These are phyloP conservation scores for Amauroascus niger DNA, from an alignment of 2,329 filamentous ascomycete genomes.

Conservation along the genomic window DNA sequence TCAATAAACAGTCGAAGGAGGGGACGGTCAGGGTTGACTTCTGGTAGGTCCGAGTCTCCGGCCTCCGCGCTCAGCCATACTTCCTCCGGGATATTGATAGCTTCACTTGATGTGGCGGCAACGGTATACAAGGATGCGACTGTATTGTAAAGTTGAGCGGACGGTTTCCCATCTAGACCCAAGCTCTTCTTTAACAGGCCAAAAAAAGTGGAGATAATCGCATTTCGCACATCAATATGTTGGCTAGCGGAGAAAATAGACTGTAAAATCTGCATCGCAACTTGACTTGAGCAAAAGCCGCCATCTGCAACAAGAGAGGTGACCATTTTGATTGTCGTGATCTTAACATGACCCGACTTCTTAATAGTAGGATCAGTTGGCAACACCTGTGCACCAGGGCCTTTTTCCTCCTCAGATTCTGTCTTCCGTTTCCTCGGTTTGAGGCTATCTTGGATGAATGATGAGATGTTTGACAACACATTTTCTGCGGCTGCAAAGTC, in stretches of 20 bases:
- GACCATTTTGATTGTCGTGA: constrained; percentile 19
- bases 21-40: constrained; percentile 11
- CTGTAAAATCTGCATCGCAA: constrained; percentile 9
- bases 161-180: background rate
- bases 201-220: constrained; percentile 13
- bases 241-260: constrained; percentile 9
- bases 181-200: constrained; percentile 8
- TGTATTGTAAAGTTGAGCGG: constrained; percentile 1
- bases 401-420: background rate
- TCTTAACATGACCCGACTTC: constrained; percentile 7
- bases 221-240: constrained; percentile 17
- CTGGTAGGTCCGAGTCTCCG: constrained; percentile 10
- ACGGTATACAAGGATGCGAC: constrained; percentile 7
- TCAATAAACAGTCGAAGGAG: constrained; percentile 13
- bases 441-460: constrained; percentile 9
- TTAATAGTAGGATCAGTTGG: background rate
- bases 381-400: background rate
- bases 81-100: constrained; percentile 3
- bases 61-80: constrained; percentile 16
- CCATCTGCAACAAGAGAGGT: constrained; percentile 12
- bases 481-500: constrained; percentile 6
- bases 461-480: constrained; percentile 10
- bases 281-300: constrained; percentile 11
- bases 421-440: background rate
- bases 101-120: constrained; percentile 16